These are phyloP conservation scores for Peniophora sp. DNA, from an alignment of 1,284 basidiomycete genomes.

Conservation along the genomic window DNA sequence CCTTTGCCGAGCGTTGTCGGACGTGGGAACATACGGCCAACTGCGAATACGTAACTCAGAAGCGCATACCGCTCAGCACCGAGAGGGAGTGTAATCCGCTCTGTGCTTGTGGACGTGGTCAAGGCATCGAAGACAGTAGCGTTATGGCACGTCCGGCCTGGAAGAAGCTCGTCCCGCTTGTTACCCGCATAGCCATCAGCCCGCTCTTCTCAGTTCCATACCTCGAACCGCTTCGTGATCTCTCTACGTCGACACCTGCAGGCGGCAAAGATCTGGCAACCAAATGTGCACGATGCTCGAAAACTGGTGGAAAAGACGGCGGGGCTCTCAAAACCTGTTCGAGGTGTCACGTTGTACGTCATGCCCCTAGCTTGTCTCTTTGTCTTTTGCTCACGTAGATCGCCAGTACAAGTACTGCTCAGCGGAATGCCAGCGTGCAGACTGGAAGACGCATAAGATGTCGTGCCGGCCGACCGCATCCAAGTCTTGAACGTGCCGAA, in stretches of 20 bases:
- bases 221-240: conserved; percentile 22
- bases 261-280: too few relatives aligned
- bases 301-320: conserved; percentile 13
- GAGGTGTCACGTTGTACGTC: too few relatives aligned
- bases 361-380: too few relatives aligned
- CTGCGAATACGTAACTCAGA: conserved; percentile 22
- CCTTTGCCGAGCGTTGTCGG: conserved; percentile 28
- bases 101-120: conserved; percentile 29
- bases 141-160: conserved; percentile 17
- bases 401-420: conserved; percentile 21
- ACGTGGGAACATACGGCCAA: conserved; percentile 25
- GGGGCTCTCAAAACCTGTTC: conserved; percentile 6
- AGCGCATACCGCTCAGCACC: conserved; percentile 19
- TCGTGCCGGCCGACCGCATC: too few relatives aligned
- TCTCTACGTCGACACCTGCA: conserved; percentile 17
- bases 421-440: conserved; percentile 18
- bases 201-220: conserved; percentile 30
- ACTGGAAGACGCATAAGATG: conserved; percentile 23
- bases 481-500: too few relatives aligned
- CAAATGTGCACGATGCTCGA: too few relatives aligned
- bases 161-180: conserved; percentile 21
- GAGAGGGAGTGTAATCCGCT: conserved; percentile 20
- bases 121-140: conserved; percentile 21
- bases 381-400: too few relatives aligned
- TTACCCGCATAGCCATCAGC: conserved; percentile 24